Conservation (phyloP, 1,284 basidiomycete species). For the Baeospora myosura region DNA sequence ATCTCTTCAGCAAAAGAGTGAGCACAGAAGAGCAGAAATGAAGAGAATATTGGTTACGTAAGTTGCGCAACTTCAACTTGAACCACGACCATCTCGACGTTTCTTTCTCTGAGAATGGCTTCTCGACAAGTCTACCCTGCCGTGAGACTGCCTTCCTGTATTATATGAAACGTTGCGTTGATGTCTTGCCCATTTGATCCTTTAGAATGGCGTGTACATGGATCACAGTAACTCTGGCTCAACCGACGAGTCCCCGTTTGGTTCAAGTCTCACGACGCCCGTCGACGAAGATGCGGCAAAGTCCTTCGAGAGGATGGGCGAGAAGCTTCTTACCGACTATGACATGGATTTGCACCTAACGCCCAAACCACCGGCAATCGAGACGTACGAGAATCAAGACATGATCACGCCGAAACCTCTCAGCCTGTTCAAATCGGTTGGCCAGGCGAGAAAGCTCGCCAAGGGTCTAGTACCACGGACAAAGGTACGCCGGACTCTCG, state of each 20-base stretch:
- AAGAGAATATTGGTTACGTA: no score
- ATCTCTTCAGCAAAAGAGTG: no score
- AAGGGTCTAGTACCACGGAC: not conserved
- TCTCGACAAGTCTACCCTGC: no score
- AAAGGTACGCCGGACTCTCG: no score
- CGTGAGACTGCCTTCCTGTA: no score
- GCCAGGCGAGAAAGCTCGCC: not conserved
- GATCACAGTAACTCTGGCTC: slow-evolving; percentile 24
- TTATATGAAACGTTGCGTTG: no score
- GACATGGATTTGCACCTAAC: not conserved
- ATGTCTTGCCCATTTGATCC: no score
- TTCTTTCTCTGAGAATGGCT: no score
- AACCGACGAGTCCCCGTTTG: slow-evolving; percentile 32
- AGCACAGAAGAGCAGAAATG: no score
- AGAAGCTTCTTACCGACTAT: not conserved
- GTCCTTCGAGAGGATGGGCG: slow-evolving; percentile 9
- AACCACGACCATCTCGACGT: no score
- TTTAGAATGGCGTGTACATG: no score
- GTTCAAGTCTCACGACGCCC: slow-evolving; percentile 31
- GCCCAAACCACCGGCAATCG: not conserved
- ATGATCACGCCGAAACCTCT: not conserved
- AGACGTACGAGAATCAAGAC: not conserved
- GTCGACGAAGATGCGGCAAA: slow-evolving; percentile 24
- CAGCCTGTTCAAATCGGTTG: slow-evolving; percentile 7
- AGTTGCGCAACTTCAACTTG: no score